Evolutionary conservation across 1,284 basidiomycete genomes (phyloP), one percentile per base, ranked within the genome.

Genomic region (Exobasidium cylindrosporum): DNA sequence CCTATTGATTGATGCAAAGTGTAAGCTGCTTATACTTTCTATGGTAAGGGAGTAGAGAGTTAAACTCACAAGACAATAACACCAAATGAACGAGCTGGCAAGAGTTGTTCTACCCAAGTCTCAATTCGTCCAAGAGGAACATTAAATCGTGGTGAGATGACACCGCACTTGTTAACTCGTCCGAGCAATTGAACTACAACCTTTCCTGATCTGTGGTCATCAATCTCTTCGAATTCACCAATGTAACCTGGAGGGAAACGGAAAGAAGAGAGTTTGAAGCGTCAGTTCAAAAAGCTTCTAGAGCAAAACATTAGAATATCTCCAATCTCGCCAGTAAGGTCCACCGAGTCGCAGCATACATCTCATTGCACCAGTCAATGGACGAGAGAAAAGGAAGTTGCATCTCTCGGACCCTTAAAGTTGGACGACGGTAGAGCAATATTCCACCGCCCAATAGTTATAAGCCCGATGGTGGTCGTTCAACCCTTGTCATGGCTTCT

Each of bases 191-290:
- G 93, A 74, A 98, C 87, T 76, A 99, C 94, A 73, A 99, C 91
- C 85, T 99, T 99, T 81, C 93, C 93, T 17, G 92, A 89, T 69
- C 96, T 93, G 84, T 98, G 96, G 85, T 99, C 96, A 81, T 99
- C 96, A 81, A 99, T 89, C 83, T 97, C 91, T 84, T 97, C 95
- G 81, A 98, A 98, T 85, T 98, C 95, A 79, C 93, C 93, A 70
- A 97, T 97, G 87, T 97, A 97, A 68, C 93, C 94, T 97, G 73
- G n/a, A 3, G 47, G 26, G 35, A 10, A 40, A 40, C 10, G 17
- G 35, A 7, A 40, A 40, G 35, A 40, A 40, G 35, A 40, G 35
- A 10, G 35, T 40, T 17, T 40, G 10, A 17, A 40, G 35, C n/a
- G n/a, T n/a, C n/a, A n/a, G n/a, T n/a, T n/a, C n/a, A n/a, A n/a